Percentiles rank a stretch among this genome's conserved stretches.
Evolutionary conservation across 768 basidiomycete species (phyloP).

Genomic region (Daedalea quercina): DNA sequence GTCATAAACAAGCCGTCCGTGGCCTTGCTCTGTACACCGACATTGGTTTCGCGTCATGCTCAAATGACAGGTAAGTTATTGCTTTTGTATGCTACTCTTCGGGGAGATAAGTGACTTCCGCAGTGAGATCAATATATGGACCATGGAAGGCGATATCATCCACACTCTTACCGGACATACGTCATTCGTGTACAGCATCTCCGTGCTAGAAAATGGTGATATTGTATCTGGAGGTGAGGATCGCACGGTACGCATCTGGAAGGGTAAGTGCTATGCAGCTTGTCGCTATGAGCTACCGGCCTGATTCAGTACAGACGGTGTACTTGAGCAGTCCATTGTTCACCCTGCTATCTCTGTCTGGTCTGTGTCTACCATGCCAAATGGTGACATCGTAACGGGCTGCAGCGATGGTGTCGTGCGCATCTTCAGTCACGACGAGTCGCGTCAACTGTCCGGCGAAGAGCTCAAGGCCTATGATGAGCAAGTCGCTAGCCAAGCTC

Average conservation of each 20-base stretch:
- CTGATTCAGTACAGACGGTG: conserved; percentile 52
- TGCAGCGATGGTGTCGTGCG: conserved; percentile 84
- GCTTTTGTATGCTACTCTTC: background rate
- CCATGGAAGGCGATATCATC: conserved; percentile 69
- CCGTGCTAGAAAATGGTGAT: conserved; percentile 74
- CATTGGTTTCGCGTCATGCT: conserved; percentile 91
- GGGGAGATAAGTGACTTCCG: background rate
- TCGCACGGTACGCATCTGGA: conserved; percentile 88
- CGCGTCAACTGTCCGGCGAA: conserved; percentile 63
- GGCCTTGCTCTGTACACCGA: conserved; percentile 75
- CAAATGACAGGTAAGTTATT: conserved; percentile 75
- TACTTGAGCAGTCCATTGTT: conserved; percentile 81
- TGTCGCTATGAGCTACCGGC: background rate
- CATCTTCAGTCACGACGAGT: conserved; percentile 71
- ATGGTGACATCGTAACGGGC: conserved; percentile 89
- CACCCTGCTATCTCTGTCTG: conserved; percentile 98
- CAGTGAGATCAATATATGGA: conserved; percentile 92
- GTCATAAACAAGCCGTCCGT: conserved; percentile 90
- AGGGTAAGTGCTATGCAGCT: conserved; percentile 41
- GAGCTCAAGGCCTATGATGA: conserved; percentile 69
- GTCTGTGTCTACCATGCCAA: conserved; percentile 82
- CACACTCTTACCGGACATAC: conserved; percentile 90
- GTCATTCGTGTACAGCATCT: conserved; percentile 91
- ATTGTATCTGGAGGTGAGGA: conserved; percentile 93
- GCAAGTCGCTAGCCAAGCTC: conserved; percentile 66